Evolutionary conservation across 257 asterid genomes (phyloP), one percentile per base, ranked within the genome.

Genomic region (Leonotis leonurus): DNA sequence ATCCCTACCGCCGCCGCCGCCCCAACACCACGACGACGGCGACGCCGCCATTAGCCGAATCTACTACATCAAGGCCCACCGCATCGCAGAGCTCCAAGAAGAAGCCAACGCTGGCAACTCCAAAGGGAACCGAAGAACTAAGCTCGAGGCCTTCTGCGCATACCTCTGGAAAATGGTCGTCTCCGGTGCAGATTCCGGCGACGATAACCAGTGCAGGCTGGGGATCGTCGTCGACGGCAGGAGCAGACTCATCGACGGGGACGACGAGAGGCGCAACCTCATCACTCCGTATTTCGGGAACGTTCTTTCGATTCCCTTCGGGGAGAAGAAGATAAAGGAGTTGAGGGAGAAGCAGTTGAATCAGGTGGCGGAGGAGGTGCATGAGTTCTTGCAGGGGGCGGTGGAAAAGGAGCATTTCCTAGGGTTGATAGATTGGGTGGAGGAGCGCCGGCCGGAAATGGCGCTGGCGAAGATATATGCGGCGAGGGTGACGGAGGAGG

Each of bases 141-240:
- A 89, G 66, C 60, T 89, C 11, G 90, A 78, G 61, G 79, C 90
- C 0, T 86, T 89, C 67, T 71, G 79, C 60, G 88, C 90, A 8
- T 89, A 77, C 66, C 75, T 89, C 6, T 89, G 97, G 97, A 86
- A 82, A 60, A 59, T 36, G 16, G 40, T 89, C 0, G 85, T 78
- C 5, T 27, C 74, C 2, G 73, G 76, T 2, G 39, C 56, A 0
- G 8, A 12, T 17, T 37, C 16, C 2, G 32, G 48, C 8, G 65
- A 65, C 0, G 78, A 69, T 1, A 61, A 45, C 1, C 14, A 1
- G 12, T 80, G 84, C 56, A 61, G 62, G 69, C 55, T 89, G 12
- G 95, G 95, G 8, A 52, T 88, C 7, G 90, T 83, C 1, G 96
- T 89, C 1, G 90, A 88, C 29, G 96, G 96, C 18, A 74, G 96